Evolutionary conservation across 306 rosid species (phyloP).

Genomic region (Cicer pinnatifidum): DNA sequence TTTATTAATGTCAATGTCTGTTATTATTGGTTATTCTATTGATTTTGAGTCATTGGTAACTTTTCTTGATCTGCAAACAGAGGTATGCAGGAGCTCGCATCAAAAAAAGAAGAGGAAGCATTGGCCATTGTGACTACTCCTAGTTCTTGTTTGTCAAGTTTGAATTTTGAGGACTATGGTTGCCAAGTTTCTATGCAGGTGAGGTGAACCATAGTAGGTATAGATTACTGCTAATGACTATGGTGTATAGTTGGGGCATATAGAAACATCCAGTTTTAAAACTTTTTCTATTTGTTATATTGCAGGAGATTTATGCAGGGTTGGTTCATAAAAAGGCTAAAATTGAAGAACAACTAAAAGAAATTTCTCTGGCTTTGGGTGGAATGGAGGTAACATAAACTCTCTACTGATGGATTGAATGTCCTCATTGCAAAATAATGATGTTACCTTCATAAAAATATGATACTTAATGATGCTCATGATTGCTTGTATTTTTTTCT

Average conservation of each 20-base stretch:
- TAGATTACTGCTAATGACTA: background rate
- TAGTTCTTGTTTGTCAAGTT: constrained; percentile 48
- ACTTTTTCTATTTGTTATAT: background rate
- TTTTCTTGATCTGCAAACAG: constrained; percentile 45
- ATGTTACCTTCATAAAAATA: background rate
- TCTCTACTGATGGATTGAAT: background rate
- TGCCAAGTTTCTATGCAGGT: constrained; percentile 60
- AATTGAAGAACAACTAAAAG: constrained; percentile 64
- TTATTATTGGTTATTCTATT: constrained; percentile 3
- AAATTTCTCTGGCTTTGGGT: constrained; percentile 53
- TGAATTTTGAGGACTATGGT: constrained; percentile 49
- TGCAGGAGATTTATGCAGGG: constrained; percentile 62
- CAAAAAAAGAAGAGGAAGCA: constrained; percentile 55
- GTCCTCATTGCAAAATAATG: constrained; percentile 23
- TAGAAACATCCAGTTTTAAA: background rate
- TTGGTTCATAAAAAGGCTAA: constrained; percentile 55
- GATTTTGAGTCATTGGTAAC: constrained; percentile 1
- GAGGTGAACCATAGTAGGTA: constrained; percentile 27
- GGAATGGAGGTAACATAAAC: constrained; percentile 65
- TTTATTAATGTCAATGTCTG: background rate
- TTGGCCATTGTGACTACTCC: constrained; percentile 49
- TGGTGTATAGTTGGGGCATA: background rate
- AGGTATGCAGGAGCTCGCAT: constrained; percentile 46
- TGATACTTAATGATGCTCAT: background rate
- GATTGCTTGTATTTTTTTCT: background rate